A percentile compares a stretch with the other conserved stretches of the same genome.
phyloP scores from a whole-genome alignment of 2,329 filamentous ascomycete species.

The Magnaporthales sp. region DNA sequence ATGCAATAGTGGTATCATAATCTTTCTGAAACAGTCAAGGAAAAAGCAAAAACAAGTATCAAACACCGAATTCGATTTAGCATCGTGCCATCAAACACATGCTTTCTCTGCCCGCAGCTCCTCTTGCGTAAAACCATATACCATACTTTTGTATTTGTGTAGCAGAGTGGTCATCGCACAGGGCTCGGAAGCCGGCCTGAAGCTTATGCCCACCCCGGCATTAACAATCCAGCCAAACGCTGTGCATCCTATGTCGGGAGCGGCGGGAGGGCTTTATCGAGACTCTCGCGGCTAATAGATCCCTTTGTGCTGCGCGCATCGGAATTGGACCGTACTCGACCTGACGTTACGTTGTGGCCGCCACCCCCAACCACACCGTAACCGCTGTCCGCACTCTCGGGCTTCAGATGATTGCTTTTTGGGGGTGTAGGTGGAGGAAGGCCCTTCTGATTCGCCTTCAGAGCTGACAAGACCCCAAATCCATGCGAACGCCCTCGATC shows the following conservation, averaged over 20 bases:
- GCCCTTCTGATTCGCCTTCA: constrained; percentile 20
- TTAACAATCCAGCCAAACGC: background rate
- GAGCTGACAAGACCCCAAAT: constrained; percentile 20
- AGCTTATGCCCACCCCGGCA: background rate
- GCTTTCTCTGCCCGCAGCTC: background rate
- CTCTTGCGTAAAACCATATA: background rate
- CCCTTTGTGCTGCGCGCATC: constrained; percentile 16
- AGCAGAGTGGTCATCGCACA: background rate
- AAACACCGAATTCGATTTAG: background rate
- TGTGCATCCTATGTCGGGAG: constrained; percentile 27
- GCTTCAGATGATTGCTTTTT: constrained; percentile 29
- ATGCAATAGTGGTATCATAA: constrained; percentile 17
- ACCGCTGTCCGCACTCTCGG: constrained; percentile 38
- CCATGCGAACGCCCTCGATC: constrained; percentile 20
- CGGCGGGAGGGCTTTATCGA: constrained; percentile 53
- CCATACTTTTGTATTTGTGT: background rate
- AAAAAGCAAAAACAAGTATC: constrained; percentile 9
- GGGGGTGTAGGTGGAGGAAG: constrained; percentile 36
- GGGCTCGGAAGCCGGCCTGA: background rate
- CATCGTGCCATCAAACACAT: background rate
- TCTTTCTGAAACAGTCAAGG: constrained; percentile 11
- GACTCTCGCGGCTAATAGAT: constrained; percentile 43
- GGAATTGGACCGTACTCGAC: constrained; percentile 16
- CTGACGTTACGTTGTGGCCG: constrained; percentile 7
- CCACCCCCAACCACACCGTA: constrained; percentile 26